Percentiles rank a stretch among this genome's conserved stretches.
Evolutionary conservation across 345 rosid genomes (phyloP).

Genomic region (Lumnitzera racemosa): DNA sequence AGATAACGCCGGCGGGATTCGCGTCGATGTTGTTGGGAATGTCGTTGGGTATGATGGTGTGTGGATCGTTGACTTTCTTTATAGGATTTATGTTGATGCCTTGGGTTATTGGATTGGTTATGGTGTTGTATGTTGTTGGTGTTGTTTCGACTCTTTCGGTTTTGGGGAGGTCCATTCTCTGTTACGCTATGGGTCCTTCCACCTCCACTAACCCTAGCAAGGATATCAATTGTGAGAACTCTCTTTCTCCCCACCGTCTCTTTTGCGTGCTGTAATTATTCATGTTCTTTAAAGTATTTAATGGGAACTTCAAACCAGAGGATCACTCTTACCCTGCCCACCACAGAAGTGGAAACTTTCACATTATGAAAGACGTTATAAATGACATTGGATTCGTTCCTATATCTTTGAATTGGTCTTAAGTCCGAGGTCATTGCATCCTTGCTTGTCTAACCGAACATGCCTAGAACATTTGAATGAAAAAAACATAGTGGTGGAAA

Average conservation of each 20-base stretch:
- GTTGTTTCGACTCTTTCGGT: conserved; percentile 62
- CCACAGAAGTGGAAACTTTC: too few relatives aligned
- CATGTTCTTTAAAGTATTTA: background rate
- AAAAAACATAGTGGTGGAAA: too few relatives aligned
- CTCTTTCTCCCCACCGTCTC: conserved; percentile 7
- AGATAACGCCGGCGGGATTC: conserved; percentile 76
- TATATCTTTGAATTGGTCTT: too few relatives aligned
- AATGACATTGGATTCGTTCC: too few relatives aligned
- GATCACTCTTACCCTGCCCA: too few relatives aligned
- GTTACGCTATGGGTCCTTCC: conserved; percentile 42
- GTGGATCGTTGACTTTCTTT: conserved; percentile 92
- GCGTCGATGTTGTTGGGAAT: conserved; percentile 77
- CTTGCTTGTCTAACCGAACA: too few relatives aligned
- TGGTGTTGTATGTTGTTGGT: conserved; percentile 75
- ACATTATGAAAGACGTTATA: too few relatives aligned
- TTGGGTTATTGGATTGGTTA: conserved; percentile 70
- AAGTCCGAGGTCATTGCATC: too few relatives aligned
- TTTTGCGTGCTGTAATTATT: background rate
- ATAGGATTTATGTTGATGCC: conserved; percentile 93
- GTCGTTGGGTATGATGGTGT: conserved; percentile 72
- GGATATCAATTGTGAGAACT: conserved; percentile 38
- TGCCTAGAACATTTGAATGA: too few relatives aligned
- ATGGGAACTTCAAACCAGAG: too few relatives aligned
- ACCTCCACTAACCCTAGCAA: conserved; percentile 30
- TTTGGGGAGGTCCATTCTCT: conserved; percentile 53